Evolutionary conservation across 2,329 filamentous ascomycete species (phyloP).

Genomic region (Alternaria ethzedia): DNA sequence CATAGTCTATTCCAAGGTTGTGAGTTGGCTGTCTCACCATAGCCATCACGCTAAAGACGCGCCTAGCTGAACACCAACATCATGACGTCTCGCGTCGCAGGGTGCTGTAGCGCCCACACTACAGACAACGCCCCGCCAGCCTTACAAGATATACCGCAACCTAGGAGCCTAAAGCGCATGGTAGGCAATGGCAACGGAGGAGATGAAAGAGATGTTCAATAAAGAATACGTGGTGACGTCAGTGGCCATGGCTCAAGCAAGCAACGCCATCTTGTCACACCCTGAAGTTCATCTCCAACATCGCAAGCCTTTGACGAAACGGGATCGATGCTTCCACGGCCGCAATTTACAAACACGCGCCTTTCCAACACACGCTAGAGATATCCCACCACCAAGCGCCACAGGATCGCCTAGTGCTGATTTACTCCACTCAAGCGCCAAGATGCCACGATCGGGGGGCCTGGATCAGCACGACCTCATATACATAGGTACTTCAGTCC

Average conservation of each 20-base stretch:
- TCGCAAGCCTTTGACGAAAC: neutral
- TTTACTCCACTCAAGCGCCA: neutral
- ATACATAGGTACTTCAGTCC: neutral
- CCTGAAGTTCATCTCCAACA: neutral
- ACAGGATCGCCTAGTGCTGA: neutral
- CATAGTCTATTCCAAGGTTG: too few species aligned
- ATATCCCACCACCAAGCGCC: neutral
- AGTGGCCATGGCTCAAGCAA: neutral
- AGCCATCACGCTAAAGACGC: neutral
- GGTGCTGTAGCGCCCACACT: neutral
- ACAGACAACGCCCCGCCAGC: neutral
- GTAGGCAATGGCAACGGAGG: neutral
- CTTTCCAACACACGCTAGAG: neutral
- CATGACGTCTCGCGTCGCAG: neutral
- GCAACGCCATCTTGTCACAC: neutral
- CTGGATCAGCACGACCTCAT: neutral
- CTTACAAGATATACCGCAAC: too few species aligned
- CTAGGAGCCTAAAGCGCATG: neutral
- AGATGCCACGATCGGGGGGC: neutral
- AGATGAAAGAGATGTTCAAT: neutral
- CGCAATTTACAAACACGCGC: neutral
- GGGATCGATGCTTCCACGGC: neutral
- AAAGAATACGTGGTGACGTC: neutral
- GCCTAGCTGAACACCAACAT: neutral
- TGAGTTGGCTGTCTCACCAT: neutral